Evolutionary conservation across 257 asterid genomes (phyloP), one percentile per base, ranked within the genome.

Genomic region (Penstemon davidsonii): DNA sequence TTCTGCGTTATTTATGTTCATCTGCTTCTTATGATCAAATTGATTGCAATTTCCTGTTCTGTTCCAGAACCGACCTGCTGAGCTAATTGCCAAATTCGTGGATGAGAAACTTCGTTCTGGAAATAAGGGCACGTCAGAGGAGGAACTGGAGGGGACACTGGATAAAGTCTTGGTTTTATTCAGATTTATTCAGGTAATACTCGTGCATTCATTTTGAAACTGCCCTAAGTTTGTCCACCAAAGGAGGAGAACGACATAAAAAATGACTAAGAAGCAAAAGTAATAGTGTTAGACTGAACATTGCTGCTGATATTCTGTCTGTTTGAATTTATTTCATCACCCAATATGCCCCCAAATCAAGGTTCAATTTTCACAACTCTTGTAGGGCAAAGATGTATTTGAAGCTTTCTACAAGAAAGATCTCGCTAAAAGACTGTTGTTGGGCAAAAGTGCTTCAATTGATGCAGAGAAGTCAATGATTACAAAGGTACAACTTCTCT

Each of bases 41-140:
- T 15, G 4, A 13, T 9, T 49, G 54, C 3, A 49, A 9, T 9
- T 49, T 71, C 68, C 8, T 73, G 4, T 42, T 72, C 42, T 74
- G 52, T 71, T 65, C 57, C 82, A 94, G 97, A 94, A 94, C 74
- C 99, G 98, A 38, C 96, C 99, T 70, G 99, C 99, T 71, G 98
- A 94, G 89, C 81, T 94, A 38, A 91, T 94, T 73, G 99, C 99
- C 55, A 94, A 94, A 78, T 94, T 88, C 82, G 85, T 94, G 67
- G 99, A 94, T 47, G 98, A 94, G 83, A 94, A 91, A 73, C 98
- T 94, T 60, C 99, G 99, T 33, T 95, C 99, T 50, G 98, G 99
- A 61, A 94, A 94, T 79, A 91, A 94, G 85, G 99, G 99, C 71
- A 87, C 96, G 54, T 94, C 99, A 47, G 99, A 94, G 85, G 99